These are phyloP conservation scores for Volvox reticuliferus DNA, from an alignment of 139 green algal species.

Conservation along the genomic window DNA sequence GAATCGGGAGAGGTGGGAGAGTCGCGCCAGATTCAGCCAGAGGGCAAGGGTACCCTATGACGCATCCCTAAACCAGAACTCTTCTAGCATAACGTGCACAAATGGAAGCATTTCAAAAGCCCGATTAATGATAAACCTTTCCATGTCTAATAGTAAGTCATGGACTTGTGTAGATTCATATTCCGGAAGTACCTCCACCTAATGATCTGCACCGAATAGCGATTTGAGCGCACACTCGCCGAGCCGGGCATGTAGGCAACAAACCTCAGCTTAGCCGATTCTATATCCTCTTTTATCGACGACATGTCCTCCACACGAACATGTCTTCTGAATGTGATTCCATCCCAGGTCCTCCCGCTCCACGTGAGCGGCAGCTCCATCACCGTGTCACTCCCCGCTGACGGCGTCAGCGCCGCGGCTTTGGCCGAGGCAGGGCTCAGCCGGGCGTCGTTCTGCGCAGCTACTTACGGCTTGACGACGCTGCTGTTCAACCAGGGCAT, in stretches of 20 bases:
- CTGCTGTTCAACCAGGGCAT: constrained; percentile 55
- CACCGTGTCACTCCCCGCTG: constrained; percentile 31
- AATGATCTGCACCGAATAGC: no score
- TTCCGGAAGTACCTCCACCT: no score
- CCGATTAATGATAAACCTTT: neutral
- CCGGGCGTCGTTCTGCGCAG: constrained; percentile 13
- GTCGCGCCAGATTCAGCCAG: neutral
- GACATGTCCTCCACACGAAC: no score
- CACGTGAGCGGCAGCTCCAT: constrained; percentile 26
- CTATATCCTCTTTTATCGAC: no score
- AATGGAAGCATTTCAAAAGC: neutral
- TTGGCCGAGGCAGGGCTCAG: constrained; percentile 21
- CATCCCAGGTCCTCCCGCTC: constrained; percentile 36
- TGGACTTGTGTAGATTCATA: no score
- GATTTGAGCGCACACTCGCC: no score
- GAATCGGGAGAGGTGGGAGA: neutral
- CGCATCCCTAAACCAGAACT: no score
- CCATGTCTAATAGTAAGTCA: no score
- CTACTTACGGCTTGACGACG: constrained; percentile 34
- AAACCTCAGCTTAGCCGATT: no score
- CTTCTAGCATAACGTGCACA: neutral
- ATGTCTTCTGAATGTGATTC: no score
- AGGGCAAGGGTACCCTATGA: neutral
- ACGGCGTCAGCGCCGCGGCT: constrained; percentile 9
- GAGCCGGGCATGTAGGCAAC: no score